Conservation (phyloP, 257 asterid species). For the Eustoma russellianum region DNA sequence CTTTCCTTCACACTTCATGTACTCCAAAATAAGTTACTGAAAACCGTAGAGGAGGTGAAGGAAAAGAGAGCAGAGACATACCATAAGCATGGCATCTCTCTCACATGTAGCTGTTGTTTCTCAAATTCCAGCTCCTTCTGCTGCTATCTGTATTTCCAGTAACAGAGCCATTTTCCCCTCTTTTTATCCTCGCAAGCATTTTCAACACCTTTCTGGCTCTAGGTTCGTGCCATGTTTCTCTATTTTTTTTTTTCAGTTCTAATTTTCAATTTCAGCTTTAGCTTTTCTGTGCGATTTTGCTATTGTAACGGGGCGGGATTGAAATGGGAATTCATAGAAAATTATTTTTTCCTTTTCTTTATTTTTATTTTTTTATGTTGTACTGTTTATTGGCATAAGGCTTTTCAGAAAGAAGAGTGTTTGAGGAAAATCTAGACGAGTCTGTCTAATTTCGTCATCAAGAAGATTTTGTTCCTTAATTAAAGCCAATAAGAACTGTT, state of each 20-base stretch:
- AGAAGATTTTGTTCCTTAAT: too few species aligned
- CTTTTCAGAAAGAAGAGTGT: not conserved
- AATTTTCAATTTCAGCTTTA: not conserved
- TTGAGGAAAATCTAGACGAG: not conserved
- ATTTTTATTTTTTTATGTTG: not conserved
- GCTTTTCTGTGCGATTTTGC: too few species aligned
- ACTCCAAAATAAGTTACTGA: not conserved
- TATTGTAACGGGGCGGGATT: not conserved
- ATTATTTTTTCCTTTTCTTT: not conserved
- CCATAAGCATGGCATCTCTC: conserved; percentile 7
- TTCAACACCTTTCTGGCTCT: conserved; percentile 10
- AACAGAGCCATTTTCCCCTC: conserved; percentile 9
- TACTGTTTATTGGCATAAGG: not conserved
- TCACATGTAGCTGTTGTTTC: conserved; percentile 15
- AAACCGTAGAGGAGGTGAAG: too few species aligned
- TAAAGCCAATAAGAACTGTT: too few species aligned
- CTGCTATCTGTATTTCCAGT: not conserved
- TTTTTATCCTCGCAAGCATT: not conserved
- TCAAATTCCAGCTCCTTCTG: conserved; percentile 10
- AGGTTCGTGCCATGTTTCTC: conserved; percentile 8
- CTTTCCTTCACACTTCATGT: not conserved
- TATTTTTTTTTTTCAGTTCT: not conserved
- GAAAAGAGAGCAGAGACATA: not conserved
- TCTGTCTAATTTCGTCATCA: too few species aligned
- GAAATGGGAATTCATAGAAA: not conserved